Evolutionary conservation across 2,329 filamentous ascomycete genomes (phyloP).

Genomic region (Xylaria sp.): DNA sequence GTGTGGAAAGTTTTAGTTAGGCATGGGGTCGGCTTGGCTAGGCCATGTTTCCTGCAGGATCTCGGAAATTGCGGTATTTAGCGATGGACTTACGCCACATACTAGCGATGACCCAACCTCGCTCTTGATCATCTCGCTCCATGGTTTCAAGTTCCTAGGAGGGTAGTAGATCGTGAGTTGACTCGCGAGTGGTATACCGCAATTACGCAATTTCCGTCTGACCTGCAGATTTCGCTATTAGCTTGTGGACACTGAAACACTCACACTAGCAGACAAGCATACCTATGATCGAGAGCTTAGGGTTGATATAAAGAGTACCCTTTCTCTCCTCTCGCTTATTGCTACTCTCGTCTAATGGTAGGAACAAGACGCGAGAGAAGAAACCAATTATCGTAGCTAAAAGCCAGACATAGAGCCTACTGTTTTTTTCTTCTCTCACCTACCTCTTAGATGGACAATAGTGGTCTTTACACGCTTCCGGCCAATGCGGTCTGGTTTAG

Average conservation of each 20-base stretch:
- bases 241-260: background rate
- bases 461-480: slow-evolving; percentile 31
- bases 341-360: background rate
- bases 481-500: slow-evolving; percentile 38
- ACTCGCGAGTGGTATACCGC: background rate
- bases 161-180: background rate
- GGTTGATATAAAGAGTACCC: slow-evolving; percentile 2
- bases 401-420: background rate
- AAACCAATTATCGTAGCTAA: background rate
- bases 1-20: background rate
- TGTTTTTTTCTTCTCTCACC: background rate
- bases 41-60: slow-evolving; percentile 1
- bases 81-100: slow-evolving; percentile 8
- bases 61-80: slow-evolving; percentile 17
- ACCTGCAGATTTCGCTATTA: background rate
- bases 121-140: background rate
- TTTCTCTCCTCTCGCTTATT: background rate
- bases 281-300: background rate
- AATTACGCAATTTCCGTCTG: slow-evolving; percentile 4
- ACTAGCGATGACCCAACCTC: background rate
- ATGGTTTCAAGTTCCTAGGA: background rate
- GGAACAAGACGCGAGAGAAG: background rate
- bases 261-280: background rate
- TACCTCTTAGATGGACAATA: slow-evolving; percentile 6
- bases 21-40: background rate